A percentile compares a stretch with the other conserved stretches of the same genome.
Evolutionary conservation across 257 asterid species (phyloP).

Genomic region (Avicennia marina): DNA sequence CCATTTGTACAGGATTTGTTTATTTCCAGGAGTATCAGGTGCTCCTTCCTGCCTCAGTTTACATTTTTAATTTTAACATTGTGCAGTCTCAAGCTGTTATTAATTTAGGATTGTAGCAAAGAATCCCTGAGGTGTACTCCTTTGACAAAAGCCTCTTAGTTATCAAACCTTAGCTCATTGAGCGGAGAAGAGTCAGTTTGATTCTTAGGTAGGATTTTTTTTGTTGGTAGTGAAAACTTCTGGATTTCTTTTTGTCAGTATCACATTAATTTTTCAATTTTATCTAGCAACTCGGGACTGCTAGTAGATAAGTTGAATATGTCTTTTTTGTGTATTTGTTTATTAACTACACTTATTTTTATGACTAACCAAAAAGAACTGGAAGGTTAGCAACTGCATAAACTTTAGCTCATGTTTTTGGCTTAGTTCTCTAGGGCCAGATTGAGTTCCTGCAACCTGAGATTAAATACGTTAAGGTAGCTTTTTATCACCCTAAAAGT

Average conservation of each 20-base stretch:
- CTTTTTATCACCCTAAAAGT: slow-evolving; percentile 6
- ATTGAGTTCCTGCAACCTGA: slow-evolving; percentile 1
- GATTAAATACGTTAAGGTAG: background rate
- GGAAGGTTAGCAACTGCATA: background rate
- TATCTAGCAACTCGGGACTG: too few species aligned
- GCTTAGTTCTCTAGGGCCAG: slow-evolving; percentile 9
- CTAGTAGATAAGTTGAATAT: background rate
- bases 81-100: background rate
- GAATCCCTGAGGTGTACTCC: too few species aligned
- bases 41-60: slow-evolving; percentile 18
- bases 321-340: background rate
- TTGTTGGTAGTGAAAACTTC: too few species aligned
- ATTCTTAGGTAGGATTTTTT: too few species aligned
- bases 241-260: too few species aligned
- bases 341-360: background rate
- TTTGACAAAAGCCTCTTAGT: too few species aligned
- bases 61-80: background rate
- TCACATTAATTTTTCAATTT: too few species aligned
- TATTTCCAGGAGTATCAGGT: slow-evolving; percentile 98
- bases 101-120: background rate
- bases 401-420: background rate
- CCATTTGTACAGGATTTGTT: slow-evolving; percentile 96
- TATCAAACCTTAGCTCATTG: too few species aligned
- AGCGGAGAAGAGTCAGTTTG: too few species aligned
- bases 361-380: background rate